Conservation (phyloP, 2,329 filamentous ascomycete species). For the Madurella mycetomatis region DNA sequence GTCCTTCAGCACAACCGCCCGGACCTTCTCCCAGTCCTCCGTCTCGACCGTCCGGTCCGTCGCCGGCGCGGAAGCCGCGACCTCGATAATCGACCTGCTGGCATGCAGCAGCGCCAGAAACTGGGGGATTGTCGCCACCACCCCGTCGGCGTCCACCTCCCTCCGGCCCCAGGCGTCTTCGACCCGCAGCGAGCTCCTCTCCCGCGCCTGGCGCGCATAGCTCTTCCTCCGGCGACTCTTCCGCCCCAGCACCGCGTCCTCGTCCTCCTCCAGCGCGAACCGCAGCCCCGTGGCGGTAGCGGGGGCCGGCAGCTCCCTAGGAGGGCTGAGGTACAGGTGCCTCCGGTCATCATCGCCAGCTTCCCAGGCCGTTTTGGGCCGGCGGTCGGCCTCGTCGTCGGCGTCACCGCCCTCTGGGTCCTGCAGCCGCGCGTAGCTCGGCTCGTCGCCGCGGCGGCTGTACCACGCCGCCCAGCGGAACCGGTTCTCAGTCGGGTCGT, state of each 20-base stretch:
- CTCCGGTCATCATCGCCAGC: neutral
- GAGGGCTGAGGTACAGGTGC: neutral
- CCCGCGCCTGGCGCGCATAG: neutral
- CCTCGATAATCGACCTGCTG: conserved; percentile 10
- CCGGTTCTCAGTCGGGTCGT: neutral
- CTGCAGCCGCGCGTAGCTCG: conserved; percentile 1
- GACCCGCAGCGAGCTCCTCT: neutral
- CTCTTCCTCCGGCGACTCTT: neutral
- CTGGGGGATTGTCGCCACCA: conserved; percentile 17
- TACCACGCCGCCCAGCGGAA: conserved; percentile 12
- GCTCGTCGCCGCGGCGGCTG: neutral
- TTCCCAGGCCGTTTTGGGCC: neutral
- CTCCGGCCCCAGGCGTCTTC: neutral
- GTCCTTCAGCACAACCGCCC: conserved; percentile 3
- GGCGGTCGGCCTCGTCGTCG: neutral
- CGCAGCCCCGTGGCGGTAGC: neutral
- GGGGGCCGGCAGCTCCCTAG: neutral
- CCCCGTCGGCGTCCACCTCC: neutral
- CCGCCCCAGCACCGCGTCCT: neutral
- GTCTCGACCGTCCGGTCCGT: conserved; percentile 2
- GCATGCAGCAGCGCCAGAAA: conserved; percentile 15
- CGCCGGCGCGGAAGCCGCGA: neutral
- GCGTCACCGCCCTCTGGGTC: neutral
- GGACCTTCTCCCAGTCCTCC: neutral
- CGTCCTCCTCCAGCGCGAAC: neutral